phyloP scores from a whole-genome alignment of 768 basidiomycete genomes.

The Lactarius tabidus region DNA sequence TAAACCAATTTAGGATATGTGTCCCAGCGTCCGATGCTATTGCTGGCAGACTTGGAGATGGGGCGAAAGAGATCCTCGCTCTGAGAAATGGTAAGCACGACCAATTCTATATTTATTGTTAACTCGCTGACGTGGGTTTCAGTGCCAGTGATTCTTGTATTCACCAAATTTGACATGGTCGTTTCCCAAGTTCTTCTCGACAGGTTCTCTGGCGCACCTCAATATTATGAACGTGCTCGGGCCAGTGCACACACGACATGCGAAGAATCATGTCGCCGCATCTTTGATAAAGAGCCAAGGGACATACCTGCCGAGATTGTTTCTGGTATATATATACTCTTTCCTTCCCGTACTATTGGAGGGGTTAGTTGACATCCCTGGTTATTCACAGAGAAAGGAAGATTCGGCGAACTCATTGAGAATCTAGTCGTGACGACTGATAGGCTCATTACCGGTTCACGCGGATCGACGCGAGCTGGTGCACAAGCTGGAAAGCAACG shows the following conservation, averaged over 20 bases:
- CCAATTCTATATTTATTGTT: not conserved
- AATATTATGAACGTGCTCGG: not conserved
- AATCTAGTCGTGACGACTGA: slow-evolving; percentile 1
- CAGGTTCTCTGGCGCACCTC: not conserved
- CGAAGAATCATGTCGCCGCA: not conserved
- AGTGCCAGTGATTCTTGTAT: slow-evolving; percentile 8
- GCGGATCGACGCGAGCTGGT: not conserved
- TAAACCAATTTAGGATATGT: not conserved
- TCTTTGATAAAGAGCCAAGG: not conserved
- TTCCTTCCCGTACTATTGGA: not conserved
- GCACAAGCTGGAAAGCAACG: not conserved
- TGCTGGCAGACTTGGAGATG: not conserved
- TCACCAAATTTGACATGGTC: slow-evolving; percentile 12
- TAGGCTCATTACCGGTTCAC: not conserved
- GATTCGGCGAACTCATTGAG: not conserved
- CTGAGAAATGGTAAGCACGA: not conserved
- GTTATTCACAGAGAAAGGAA: not conserved
- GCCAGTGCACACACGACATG: not conserved
- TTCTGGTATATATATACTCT: slow-evolving; percentile 1
- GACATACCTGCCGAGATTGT: slow-evolving; percentile 7
- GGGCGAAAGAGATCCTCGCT: not conserved
- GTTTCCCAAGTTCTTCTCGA: not conserved
- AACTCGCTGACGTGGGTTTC: not conserved
- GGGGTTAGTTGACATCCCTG: not conserved
- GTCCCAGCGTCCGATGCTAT: not conserved